A percentile compares a stretch with the other conserved stretches of the same genome.
These are phyloP conservation scores for Fusarium sarcochroum DNA, from an alignment of 2,329 filamentous ascomycete genomes.

Conservation along the genomic window DNA sequence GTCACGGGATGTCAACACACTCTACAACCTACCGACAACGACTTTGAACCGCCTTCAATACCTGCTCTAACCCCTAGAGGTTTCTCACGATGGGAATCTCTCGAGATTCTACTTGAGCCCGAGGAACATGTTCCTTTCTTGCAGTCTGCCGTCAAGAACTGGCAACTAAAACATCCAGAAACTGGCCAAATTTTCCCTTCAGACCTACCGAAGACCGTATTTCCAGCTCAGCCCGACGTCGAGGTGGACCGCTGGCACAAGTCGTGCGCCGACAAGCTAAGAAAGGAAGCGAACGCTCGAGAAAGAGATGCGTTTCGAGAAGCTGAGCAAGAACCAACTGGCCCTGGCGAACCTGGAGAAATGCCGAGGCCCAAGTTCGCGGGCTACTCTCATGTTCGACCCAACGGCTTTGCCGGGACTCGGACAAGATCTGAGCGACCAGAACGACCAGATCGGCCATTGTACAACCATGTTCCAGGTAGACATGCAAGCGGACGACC, in stretches of 20 bases:
- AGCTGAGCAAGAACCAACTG: conserved; percentile 38
- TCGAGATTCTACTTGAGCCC: conserved; percentile 89
- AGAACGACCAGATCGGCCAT: conserved; percentile 50
- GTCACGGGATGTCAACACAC: conserved; percentile 91
- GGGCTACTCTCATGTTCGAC: conserved; percentile 53
- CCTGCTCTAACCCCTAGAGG: conserved; percentile 87
- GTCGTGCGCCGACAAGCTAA: conserved; percentile 78
- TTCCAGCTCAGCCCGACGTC: conserved; percentile 79
- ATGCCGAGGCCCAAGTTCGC: conserved; percentile 54
- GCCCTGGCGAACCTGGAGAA: conserved; percentile 50
- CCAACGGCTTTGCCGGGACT: conserved; percentile 50
- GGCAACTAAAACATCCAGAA: conserved; percentile 80
- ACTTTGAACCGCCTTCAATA: conserved; percentile 81
- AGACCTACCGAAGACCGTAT: conserved; percentile 71
- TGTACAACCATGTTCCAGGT: conserved; percentile 60
- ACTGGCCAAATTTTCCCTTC: conserved; percentile 77
- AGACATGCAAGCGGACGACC: conserved; percentile 52
- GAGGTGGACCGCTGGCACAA: conserved; percentile 92
- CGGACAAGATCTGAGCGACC: conserved; percentile 50
- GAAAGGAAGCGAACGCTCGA: conserved; percentile 67
- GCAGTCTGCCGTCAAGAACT: conserved; percentile 83
- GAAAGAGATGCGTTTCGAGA: conserved; percentile 51
- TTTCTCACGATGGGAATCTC: conserved; percentile 94
- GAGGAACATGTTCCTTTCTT: conserved; percentile 89
- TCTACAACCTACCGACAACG: conserved; percentile 80